These are phyloP conservation scores for Basidiobolus heterosporus DNA, from an alignment of 371 early-diverging fungal genomes.

Conservation along the genomic window DNA sequence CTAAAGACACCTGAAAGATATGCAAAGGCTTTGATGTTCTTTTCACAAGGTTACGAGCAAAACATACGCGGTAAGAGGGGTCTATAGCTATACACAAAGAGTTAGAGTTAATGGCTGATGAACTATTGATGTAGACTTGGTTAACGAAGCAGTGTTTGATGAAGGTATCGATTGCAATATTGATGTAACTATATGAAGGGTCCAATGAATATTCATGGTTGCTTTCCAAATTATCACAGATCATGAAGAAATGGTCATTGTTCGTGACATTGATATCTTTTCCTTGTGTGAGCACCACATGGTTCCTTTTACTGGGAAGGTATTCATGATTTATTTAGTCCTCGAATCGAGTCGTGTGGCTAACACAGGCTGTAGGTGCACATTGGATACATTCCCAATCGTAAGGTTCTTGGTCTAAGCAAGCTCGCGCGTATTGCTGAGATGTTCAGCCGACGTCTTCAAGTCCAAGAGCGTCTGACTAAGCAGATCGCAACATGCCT, in stretches of 20 bases:
- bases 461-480: slow-evolving; percentile 94
- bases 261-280: slow-evolving; percentile 85
- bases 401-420: slow-evolving; percentile 85
- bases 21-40: slow-evolving; percentile 92
- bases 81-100: neutral
- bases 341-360: neutral
- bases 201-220: neutral
- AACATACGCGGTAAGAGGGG: slow-evolving; percentile 39
- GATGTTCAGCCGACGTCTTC: slow-evolving; percentile 88
- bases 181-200: too few species aligned
- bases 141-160: slow-evolving; percentile 88
- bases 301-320: slow-evolving; percentile 94
- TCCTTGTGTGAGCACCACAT: slow-evolving; percentile 96
- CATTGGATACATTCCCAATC: slow-evolving; percentile 93
- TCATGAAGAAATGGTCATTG: slow-evolving; percentile 96
- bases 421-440: slow-evolving; percentile 96
- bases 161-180: slow-evolving; percentile 40
- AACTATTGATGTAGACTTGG: slow-evolving; percentile 30
- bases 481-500: slow-evolving; percentile 88
- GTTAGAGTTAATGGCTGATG: neutral
- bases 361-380: slow-evolving; percentile 31
- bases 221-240: slow-evolving; percentile 33
- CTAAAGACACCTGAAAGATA: slow-evolving; percentile 90
- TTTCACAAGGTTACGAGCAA: slow-evolving; percentile 91
- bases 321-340: slow-evolving; percentile 5